Percentiles rank a stretch among this genome's conserved stretches.
These are phyloP conservation scores for Zelopaecilomyces penicillatus DNA, from an alignment of 2,329 filamentous ascomycete genomes.

Conservation along the genomic window DNA sequence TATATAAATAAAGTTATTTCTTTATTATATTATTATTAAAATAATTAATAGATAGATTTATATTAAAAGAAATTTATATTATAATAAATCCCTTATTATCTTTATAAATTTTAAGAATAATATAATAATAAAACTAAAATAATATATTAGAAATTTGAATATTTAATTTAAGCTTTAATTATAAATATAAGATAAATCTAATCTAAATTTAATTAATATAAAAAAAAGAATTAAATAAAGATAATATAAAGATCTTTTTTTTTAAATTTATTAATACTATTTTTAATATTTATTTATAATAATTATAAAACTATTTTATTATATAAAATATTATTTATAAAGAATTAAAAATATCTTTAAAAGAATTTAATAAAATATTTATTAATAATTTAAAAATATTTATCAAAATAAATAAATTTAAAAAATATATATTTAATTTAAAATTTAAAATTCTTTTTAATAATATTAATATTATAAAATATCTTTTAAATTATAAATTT, in stretches of 20 bases:
- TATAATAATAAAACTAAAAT: neutral
- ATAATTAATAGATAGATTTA: neutral
- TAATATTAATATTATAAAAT: too few relatives aligned
- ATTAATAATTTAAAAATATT: too few relatives aligned
- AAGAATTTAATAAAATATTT: neutral
- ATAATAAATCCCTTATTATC: too few relatives aligned
- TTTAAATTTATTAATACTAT: neutral
- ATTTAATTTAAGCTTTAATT: neutral
- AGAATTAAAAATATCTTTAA: neutral
- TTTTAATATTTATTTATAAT: neutral
- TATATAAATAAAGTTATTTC: conserved; percentile 1
- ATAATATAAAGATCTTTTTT: too few relatives aligned
- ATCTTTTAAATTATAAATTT: too few relatives aligned
- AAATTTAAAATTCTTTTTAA: too few relatives aligned
- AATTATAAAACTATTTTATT: too few relatives aligned
- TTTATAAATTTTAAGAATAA: too few relatives aligned
- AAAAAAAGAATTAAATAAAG: too few relatives aligned
- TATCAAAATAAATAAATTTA: too few relatives aligned
- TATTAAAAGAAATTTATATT: neutral
- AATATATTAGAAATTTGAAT: too few relatives aligned
- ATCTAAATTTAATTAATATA: neutral
- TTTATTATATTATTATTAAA: conserved; percentile 1
- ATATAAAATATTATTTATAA: neutral
- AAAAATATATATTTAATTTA: too few relatives aligned
- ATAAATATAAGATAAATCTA: neutral